Percentiles rank a stretch among this genome's conserved stretches.
Conservation (phyloP, 371 early-diverging fungal species). For the Haplosporangium sp. region DNA sequence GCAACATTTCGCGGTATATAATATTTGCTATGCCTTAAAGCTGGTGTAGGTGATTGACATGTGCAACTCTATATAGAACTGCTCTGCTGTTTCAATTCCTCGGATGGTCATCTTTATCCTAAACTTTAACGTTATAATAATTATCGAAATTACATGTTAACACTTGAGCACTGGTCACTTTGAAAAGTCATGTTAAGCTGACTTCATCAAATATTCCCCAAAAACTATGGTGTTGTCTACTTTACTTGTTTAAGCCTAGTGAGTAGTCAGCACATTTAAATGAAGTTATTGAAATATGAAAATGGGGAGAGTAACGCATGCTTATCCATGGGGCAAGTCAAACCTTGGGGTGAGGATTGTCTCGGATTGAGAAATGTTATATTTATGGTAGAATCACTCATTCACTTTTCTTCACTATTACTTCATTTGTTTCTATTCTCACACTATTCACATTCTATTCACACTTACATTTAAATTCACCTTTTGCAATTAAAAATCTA, state of each 20-base stretch:
- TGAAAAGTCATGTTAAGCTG: not conserved
- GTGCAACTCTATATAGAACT: too few species aligned
- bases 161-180: not conserved
- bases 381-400: not conserved
- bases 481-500: not conserved
- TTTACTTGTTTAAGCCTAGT: not conserved
- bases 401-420: too few species aligned
- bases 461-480: not conserved
- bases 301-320: not conserved
- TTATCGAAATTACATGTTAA: not conserved
- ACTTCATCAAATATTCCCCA: not conserved
- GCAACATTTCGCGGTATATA: too few species aligned
- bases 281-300: not conserved
- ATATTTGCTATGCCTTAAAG: too few species aligned
- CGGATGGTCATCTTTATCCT: not conserved
- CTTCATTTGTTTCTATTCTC: too few species aligned
- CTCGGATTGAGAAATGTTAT: too few species aligned
- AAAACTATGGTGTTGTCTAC: not conserved
- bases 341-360: not conserved
- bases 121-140: not conserved
- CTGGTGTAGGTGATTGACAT: not conserved
- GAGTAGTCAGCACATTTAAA: too few species aligned
- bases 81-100: not conserved
- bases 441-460: too few species aligned
- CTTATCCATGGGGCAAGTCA: not conserved